These are phyloP conservation scores for Hypomontagnella monticulosa DNA, from an alignment of 495 filamentous ascomycete genomes.

Conservation along the genomic window DNA sequence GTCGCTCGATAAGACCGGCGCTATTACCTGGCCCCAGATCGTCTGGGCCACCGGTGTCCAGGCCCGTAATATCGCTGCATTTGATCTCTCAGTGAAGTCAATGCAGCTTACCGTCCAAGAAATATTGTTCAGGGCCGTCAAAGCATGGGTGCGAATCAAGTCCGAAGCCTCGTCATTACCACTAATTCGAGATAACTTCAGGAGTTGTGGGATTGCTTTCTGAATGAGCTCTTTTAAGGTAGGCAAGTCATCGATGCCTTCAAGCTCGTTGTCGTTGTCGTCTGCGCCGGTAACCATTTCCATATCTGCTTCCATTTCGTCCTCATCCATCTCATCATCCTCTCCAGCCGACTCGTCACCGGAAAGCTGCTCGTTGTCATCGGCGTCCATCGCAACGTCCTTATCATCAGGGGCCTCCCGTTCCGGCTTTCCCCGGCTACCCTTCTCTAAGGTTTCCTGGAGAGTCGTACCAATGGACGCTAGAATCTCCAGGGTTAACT, in stretches of 20 bases:
- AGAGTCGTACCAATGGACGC: slow-evolving; percentile 68
- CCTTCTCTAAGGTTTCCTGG: slow-evolving; percentile 55
- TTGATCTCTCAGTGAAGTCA: slow-evolving; percentile 55
- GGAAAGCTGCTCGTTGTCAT: slow-evolving; percentile 37
- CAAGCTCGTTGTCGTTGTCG: slow-evolving; percentile 47
- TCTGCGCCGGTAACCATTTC: slow-evolving; percentile 63
- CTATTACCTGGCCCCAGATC: slow-evolving; percentile 63
- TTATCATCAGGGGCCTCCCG: slow-evolving; percentile 45
- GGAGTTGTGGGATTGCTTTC: slow-evolving; percentile 58
- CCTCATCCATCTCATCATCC: slow-evolving; percentile 49
- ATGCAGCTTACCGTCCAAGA: slow-evolving; percentile 65
- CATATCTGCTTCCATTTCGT: slow-evolving; percentile 67
- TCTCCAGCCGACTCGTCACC: slow-evolving; percentile 45
- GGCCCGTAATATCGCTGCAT: slow-evolving; percentile 50
- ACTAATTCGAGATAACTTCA: slow-evolving; percentile 50
- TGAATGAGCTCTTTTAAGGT: slow-evolving; percentile 60
- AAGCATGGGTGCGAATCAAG: slow-evolving; percentile 56
- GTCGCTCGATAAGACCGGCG: slow-evolving; percentile 62
- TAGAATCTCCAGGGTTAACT: slow-evolving; percentile 63
- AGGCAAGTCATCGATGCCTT: slow-evolving; percentile 53
- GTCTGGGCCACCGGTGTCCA: slow-evolving; percentile 61
- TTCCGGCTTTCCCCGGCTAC: slow-evolving; percentile 45
- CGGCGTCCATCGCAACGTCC: slow-evolving; percentile 49
- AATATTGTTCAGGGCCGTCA: slow-evolving; percentile 68
- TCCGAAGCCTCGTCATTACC: slow-evolving; percentile 34